Percentiles rank a stretch among this genome's conserved stretches.
phyloP scores from a whole-genome alignment of 1,284 basidiomycete species.

The Testicularia cyperi region DNA sequence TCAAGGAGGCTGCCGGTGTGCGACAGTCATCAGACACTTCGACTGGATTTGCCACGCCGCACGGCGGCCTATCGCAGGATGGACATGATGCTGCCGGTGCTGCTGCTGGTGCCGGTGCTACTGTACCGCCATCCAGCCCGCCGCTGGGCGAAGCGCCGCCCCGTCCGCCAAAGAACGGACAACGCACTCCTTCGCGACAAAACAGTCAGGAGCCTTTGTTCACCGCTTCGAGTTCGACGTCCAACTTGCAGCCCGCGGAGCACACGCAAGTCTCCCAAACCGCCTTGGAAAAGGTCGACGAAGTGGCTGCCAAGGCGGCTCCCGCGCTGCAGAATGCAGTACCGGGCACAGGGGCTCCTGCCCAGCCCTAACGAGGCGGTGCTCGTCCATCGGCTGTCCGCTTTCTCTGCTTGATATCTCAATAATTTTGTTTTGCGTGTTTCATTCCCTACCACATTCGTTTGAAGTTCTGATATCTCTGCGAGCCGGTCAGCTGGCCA shows the following conservation, averaged over 20 bases:
- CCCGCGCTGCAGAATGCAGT: slow-evolving; percentile 24
- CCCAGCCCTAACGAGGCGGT: no score
- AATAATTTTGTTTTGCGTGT: neutral
- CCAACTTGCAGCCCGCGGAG: neutral
- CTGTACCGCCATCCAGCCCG: neutral
- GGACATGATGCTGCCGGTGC: neutral
- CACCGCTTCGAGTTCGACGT: neutral
- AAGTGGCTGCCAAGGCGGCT: slow-evolving; percentile 9
- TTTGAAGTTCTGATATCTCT: no score
- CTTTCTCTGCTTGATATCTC: slow-evolving; percentile 10
- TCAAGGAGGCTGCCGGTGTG: slow-evolving; percentile 15
- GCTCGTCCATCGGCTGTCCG: no score
- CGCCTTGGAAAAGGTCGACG: neutral
- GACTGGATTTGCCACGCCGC: slow-evolving; percentile 12
- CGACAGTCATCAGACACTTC: slow-evolving; percentile 4
- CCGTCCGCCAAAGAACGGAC: slow-evolving; percentile 26
- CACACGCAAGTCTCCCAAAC: neutral
- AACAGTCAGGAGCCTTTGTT: slow-evolving; percentile 13
- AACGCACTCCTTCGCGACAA: slow-evolving; percentile 29
- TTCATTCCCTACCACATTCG: no score
- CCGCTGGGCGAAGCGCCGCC: slow-evolving; percentile 7
- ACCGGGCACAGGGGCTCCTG: slow-evolving; percentile 19
- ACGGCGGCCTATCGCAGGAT: slow-evolving; percentile 9
- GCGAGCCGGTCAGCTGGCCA: no score
- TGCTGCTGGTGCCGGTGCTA: neutral